These are phyloP conservation scores for Entomortierella chlamydospora DNA, from an alignment of 192 early-diverging fungal genomes.

Conservation along the genomic window DNA sequence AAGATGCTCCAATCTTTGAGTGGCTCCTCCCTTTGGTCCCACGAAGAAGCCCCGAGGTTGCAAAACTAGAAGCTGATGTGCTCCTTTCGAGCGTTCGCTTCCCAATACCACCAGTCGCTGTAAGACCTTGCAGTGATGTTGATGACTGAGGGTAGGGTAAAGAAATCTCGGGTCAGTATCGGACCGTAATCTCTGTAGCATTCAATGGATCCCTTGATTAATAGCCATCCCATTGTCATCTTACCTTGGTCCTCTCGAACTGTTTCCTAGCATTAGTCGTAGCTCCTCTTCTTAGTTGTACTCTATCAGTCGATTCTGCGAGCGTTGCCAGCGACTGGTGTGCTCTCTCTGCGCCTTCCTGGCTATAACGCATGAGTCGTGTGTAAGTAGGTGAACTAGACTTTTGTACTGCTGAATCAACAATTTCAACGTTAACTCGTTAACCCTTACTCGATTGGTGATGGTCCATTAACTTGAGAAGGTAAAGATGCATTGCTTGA, in stretches of 20 bases:
- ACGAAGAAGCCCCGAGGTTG: background rate
- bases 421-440: background rate
- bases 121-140: slow-evolving; percentile 1
- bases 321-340: background rate
- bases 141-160: slow-evolving; percentile 3
- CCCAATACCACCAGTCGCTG: slow-evolving; percentile 1
- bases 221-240: too few relatives aligned
- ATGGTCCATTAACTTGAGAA: slow-evolving; percentile 1
- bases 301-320: slow-evolving; percentile 11
- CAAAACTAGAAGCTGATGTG: background rate
- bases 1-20: background rate
- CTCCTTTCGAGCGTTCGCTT: slow-evolving; percentile 21
- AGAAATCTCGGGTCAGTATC: background rate
- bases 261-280: background rate
- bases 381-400: too few relatives aligned
- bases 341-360: background rate
- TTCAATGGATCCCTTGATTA: too few relatives aligned
- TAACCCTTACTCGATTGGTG: background rate
- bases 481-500: background rate
- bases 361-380: background rate
- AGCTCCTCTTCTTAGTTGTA: slow-evolving; percentile 13
- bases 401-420: too few relatives aligned
- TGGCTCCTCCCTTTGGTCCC: background rate
- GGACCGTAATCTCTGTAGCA: background rate
- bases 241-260: slow-evolving; percentile 22